These are phyloP conservation scores for Clitoria ternatea DNA, from an alignment of 306 rosid genomes.

Conservation along the genomic window DNA sequence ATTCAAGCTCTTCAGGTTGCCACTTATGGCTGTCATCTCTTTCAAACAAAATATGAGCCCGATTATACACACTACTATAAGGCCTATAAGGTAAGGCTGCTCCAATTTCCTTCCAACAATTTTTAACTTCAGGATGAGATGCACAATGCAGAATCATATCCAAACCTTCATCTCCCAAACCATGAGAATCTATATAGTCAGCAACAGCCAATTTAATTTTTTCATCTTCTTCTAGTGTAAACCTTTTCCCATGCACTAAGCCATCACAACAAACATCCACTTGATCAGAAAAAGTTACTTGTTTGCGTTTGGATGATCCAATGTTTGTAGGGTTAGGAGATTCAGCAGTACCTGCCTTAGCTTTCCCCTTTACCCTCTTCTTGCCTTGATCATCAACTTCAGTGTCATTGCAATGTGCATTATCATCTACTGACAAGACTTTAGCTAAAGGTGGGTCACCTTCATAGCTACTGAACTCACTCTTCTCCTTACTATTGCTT, in stretches of 20 bases:
- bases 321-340: slow-evolving; percentile 1
- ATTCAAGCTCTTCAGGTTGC: slow-evolving; percentile 51
- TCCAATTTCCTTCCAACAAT: slow-evolving; percentile 65
- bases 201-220: slow-evolving; percentile 45
- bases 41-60: slow-evolving; percentile 60
- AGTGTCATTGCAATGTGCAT: too few relatives aligned
- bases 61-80: slow-evolving; percentile 11
- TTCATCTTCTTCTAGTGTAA: slow-evolving; percentile 61
- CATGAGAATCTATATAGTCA: slow-evolving; percentile 41
- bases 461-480: background rate
- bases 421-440: background rate
- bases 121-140: slow-evolving; percentile 19
- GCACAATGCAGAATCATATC: slow-evolving; percentile 39
- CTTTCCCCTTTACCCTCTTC: background rate
- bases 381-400: slow-evolving; percentile 3
- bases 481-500: background rate
- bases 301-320: slow-evolving; percentile 35
- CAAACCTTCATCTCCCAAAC: slow-evolving; percentile 57
- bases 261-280: slow-evolving; percentile 41
- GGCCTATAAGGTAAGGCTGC: slow-evolving; percentile 55
- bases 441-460: background rate
- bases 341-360: background rate
- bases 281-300: slow-evolving; percentile 55
- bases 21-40: slow-evolving; percentile 38
- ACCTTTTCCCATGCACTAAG: slow-evolving; percentile 50